These are phyloP conservation scores for Priceomyces medius DNA, from an alignment of 805 yeast species.

Conservation along the genomic window DNA sequence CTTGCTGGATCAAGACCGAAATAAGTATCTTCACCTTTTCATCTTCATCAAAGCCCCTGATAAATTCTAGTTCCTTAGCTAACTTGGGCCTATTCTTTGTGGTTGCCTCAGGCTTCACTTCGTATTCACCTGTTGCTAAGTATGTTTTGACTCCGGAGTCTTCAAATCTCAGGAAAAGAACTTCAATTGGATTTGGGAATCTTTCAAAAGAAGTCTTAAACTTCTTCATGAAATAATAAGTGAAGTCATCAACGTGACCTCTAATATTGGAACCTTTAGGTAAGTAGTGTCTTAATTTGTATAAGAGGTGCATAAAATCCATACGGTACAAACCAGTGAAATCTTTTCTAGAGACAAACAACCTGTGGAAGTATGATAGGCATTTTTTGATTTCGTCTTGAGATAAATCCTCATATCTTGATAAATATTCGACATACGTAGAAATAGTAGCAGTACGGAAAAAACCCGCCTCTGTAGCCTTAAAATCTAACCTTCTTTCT, in stretches of 20 bases:
- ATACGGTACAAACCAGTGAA: conserved; percentile 60
- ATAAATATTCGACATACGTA: conserved; percentile 61
- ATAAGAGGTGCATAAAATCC: conserved; percentile 67
- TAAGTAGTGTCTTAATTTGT: conserved; percentile 48
- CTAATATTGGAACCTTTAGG: conserved; percentile 47
- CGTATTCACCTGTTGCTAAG: conserved; percentile 59
- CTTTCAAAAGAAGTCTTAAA: conserved; percentile 47
- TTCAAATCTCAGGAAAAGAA: conserved; percentile 63
- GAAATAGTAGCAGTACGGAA: conserved; percentile 60
- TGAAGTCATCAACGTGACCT: conserved; percentile 62
- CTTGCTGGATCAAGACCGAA: conserved; percentile 47
- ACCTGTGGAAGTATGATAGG: conserved; percentile 66
- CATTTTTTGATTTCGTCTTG: conserved; percentile 61
- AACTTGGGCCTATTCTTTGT: conserved; percentile 23
- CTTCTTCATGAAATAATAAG: conserved; percentile 62
- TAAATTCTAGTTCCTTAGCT: conserved; percentile 37
- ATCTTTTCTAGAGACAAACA: conserved; percentile 60
- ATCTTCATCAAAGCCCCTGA: conserved; percentile 33
- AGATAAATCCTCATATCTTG: conserved; percentile 59
- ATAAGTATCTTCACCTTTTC: conserved; percentile 52
- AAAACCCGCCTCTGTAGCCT: conserved; percentile 42
- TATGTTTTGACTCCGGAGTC: conserved; percentile 46
- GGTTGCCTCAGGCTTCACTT: conserved; percentile 19
- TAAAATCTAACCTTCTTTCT: conserved; percentile 49
- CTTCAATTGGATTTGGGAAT: conserved; percentile 60